These are phyloP conservation scores for Colletotrichum agaves DNA, from an alignment of 2,329 filamentous ascomycete genomes.

Conservation along the genomic window DNA sequence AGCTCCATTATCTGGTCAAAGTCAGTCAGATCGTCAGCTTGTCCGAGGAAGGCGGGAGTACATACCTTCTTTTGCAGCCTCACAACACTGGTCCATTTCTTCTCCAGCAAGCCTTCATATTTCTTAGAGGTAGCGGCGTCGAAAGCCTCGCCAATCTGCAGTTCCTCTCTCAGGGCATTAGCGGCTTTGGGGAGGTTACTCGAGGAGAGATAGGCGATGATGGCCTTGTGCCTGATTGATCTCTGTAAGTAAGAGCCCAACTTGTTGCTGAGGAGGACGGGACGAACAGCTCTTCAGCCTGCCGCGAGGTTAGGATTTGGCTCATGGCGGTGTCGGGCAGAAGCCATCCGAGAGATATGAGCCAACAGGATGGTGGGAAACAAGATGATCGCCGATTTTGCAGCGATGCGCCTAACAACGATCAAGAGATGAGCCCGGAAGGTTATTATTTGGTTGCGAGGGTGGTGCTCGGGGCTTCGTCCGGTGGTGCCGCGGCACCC, in stretches of 20 bases:
- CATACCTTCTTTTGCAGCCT: conserved; percentile 92
- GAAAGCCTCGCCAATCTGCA: conserved; percentile 75
- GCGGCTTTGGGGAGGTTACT: conserved; percentile 77
- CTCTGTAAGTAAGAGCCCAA: conserved; percentile 34
- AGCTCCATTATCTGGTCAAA: conserved; percentile 85
- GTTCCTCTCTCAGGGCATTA: conserved; percentile 78
- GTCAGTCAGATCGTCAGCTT: neutral
- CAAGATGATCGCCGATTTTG: neutral
- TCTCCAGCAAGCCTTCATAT: conserved; percentile 93
- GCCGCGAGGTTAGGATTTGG: conserved; percentile 79
- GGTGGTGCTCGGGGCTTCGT: conserved; percentile 23
- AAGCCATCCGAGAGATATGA: neutral
- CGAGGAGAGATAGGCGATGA: conserved; percentile 86
- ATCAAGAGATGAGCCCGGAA: neutral
- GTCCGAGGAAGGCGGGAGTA: conserved; percentile 7
- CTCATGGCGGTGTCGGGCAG: conserved; percentile 64
- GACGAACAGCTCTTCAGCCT: conserved; percentile 86
- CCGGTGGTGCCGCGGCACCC: conserved; percentile 26
- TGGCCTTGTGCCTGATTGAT: conserved; percentile 82
- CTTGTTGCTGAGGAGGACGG: neutral
- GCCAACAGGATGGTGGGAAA: neutral
- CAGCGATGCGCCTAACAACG: neutral
- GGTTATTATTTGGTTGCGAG: neutral
- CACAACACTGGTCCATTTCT: conserved; percentile 98
- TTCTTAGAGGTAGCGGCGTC: conserved; percentile 88